Evolutionary conservation across 768 basidiomycete species (phyloP).

Genomic region (Tricholoma sp.): DNA sequence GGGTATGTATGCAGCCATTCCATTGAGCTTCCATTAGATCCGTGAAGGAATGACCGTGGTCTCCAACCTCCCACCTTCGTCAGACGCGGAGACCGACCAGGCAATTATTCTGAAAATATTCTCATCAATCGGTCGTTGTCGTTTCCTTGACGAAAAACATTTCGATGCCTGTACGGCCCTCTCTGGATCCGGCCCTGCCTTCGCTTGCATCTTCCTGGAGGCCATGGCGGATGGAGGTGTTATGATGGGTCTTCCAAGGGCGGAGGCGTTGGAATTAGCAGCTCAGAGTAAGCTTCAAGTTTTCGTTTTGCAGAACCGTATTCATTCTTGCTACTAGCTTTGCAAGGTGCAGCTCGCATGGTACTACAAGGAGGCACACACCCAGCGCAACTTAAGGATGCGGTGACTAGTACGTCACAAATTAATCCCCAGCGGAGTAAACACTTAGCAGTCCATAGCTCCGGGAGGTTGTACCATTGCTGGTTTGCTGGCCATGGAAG

Average conservation of each 20-base stretch:
- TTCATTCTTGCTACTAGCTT: conserved; percentile 43
- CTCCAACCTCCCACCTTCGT: conserved; percentile 57
- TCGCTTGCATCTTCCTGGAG: conserved; percentile 94
- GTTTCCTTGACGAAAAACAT: conserved; percentile 96
- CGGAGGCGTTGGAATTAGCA: conserved; percentile 91
- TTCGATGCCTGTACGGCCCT: conserved; percentile 98
- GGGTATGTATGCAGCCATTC: background rate
- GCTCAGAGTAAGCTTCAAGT: conserved; percentile 70
- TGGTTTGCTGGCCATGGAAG: conserved; percentile 91
- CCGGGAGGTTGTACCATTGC: conserved; percentile 99
- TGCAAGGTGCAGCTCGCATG: conserved; percentile 98
- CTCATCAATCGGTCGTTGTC: conserved; percentile 92
- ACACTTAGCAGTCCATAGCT: conserved; percentile 40
- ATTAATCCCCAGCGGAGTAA: background rate
- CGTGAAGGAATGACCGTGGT: conserved; percentile 98
- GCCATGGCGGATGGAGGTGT: conserved; percentile 99
- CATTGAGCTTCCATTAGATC: conserved; percentile 52
- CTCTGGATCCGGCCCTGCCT: conserved; percentile 94
- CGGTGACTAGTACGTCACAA: conserved; percentile 82
- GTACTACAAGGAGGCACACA: conserved; percentile 82
- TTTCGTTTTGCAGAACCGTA: background rate
- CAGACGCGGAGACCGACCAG: conserved; percentile 53
- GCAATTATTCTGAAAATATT: conserved; percentile 87
- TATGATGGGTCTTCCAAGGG: conserved; percentile 97
- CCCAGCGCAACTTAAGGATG: conserved; percentile 95